Conservation (phyloP, 208 protist species). For the Jaenimonas drosophilae region DNA sequence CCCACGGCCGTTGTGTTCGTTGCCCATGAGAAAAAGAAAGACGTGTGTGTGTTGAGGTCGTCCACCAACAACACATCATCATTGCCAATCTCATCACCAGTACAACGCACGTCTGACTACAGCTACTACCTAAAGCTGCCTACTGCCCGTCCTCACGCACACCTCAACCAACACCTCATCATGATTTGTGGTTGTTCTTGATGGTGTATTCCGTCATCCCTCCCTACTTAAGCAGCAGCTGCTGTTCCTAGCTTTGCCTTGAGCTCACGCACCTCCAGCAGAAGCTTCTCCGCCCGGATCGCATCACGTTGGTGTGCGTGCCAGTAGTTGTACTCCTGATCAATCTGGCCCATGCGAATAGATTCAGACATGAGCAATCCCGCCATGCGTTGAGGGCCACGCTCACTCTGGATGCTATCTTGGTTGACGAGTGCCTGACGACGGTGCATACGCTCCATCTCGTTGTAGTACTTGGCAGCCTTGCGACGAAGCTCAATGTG, state of each 20-base stretch:
- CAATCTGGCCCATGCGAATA: constrained; percentile 41
- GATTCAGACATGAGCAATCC: constrained; percentile 34
- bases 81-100: too few relatives aligned
- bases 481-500: constrained; percentile 66
- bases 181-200: too few relatives aligned
- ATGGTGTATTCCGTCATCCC: neutral
- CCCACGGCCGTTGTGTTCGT: too few relatives aligned
- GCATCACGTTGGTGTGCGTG: constrained; percentile 76
- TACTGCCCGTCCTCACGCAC: too few relatives aligned
- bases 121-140: too few relatives aligned
- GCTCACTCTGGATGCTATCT: constrained; percentile 66
- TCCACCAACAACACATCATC: too few relatives aligned
- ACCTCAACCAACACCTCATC: too few relatives aligned
- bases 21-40: too few relatives aligned
- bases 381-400: constrained; percentile 32
- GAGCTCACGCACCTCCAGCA: constrained; percentile 71
- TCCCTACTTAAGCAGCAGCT: constrained; percentile 3
- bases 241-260: constrained; percentile 34
- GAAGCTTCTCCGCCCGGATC: constrained; percentile 72
- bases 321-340: constrained; percentile 85
- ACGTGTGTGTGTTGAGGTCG: too few relatives aligned
- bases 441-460: constrained; percentile 83
- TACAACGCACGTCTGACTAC: too few relatives aligned
- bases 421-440: constrained; percentile 73
- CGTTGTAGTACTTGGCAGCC: constrained; percentile 80